Evolutionary conservation across 2,329 filamentous ascomycete species (phyloP).

Genomic region (Catunica adiposa): DNA sequence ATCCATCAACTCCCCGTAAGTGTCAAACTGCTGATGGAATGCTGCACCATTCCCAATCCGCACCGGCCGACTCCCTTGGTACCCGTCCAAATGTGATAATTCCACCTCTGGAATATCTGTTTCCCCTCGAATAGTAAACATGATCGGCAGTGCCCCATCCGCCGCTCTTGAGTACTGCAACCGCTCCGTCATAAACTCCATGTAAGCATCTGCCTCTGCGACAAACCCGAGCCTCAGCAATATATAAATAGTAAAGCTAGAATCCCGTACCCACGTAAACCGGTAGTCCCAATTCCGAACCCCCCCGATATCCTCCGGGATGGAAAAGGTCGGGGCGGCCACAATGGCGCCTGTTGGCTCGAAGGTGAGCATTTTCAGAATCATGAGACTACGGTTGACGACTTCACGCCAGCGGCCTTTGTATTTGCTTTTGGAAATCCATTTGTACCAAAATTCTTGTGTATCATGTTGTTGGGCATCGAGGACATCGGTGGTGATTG

Average conservation of each 20-base stretch:
- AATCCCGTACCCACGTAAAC: conserved; percentile 65
- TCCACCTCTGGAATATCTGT: conserved; percentile 59
- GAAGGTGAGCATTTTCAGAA: conserved; percentile 61
- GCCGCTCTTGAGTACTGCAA: conserved; percentile 43
- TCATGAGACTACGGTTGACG: conserved; percentile 52
- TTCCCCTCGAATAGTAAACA: conserved; percentile 64
- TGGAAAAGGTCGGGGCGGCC: conserved; percentile 59
- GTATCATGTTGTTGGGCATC: conserved; percentile 51
- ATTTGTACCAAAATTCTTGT: conserved; percentile 55
- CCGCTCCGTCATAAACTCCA: conserved; percentile 59
- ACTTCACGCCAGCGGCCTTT: conserved; percentile 58
- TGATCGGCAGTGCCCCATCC: conserved; percentile 54
- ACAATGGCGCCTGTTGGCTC: conserved; percentile 66
- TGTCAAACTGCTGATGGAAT: conserved; percentile 61
- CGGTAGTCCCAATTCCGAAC: conserved; percentile 53
- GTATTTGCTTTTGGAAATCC: conserved; percentile 55
- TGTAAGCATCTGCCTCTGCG: conserved; percentile 61
- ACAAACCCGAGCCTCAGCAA: conserved; percentile 60
- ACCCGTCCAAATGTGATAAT: conserved; percentile 54
- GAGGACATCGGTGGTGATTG: conserved; percentile 41
- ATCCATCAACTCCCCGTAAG: conserved; percentile 66
- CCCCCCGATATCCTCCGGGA: conserved; percentile 59
- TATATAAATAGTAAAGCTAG: conserved; percentile 64
- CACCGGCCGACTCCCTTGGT: conserved; percentile 53
- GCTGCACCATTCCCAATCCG: conserved; percentile 64